Evolutionary conservation across 306 rosid species (phyloP), one percentile per base, ranked within the genome.

Genomic region (Astragalus membranaceus): DNA sequence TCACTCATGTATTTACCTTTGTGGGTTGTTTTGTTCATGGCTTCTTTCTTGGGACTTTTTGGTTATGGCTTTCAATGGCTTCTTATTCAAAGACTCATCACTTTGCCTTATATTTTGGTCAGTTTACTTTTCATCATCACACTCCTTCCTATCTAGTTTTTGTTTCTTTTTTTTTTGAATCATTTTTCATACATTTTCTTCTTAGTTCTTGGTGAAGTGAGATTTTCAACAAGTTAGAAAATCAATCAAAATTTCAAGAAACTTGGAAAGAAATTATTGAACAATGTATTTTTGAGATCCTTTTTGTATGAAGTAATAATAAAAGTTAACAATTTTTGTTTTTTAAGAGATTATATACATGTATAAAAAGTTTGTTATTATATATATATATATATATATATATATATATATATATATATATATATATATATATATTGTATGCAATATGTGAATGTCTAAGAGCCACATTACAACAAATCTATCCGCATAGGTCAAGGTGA

Each of bases 51-150:
- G 42, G 92, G 92, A 3, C 46, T 87, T 73, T 2, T 83, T 17
- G 96, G 90, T 16, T 87, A 87, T 78, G 92, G 87, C 10, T 49
- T 85, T 48, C 92, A 89, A n/a, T 89, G 92, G 87, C 82, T 89
- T 76, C 48, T 85, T 47, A 85, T 89, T 60, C 77, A 47, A 8
- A 30, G 72, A 36, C 0, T 83, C 83, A 62, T 89, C 71, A 46
- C 77, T 23, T 63, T 85, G 74, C 96, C 96, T 7, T 89, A 89
- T 73, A 6, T 49, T 69, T 7, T 75, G 90, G 96, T 89, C n/a
- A 80, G 84, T 64, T 9, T 33, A 17, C 4, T 63, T 33, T 12
- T 51, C 47, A 14, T 57, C 47, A n/a, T n/a, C n/a, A n/a, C n/a
- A 30, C 17, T 55, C 12, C 3, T 20, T 8, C 5, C 5, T 39